A percentile compares a stretch with the other conserved stretches of the same genome.
phyloP scores from a whole-genome alignment of 495 filamentous ascomycete genomes.

The Durotheca rogersii region DNA sequence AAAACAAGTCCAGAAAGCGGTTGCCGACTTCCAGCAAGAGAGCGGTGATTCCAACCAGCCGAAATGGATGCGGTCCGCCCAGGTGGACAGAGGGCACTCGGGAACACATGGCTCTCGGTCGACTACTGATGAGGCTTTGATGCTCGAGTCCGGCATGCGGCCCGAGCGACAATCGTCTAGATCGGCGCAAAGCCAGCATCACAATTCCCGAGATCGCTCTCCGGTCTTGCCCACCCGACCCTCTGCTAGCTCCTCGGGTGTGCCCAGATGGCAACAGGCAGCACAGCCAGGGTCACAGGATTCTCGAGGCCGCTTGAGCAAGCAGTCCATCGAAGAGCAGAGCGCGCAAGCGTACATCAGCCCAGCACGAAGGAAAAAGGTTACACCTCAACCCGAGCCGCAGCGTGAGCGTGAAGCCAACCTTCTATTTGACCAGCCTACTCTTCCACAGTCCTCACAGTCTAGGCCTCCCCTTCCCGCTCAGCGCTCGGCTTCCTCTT shows the following conservation, averaged over 20 bases:
- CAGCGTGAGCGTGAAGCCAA: constrained; percentile 55
- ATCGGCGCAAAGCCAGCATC: constrained; percentile 25
- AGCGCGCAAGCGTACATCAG: constrained; percentile 84
- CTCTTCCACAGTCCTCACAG: constrained; percentile 17
- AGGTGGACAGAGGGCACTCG: constrained; percentile 39
- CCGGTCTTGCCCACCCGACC: constrained; percentile 43
- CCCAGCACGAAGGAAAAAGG: constrained; percentile 76
- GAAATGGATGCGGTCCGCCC: constrained; percentile 86
- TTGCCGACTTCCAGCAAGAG: constrained; percentile 80
- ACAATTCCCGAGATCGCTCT: constrained; percentile 45
- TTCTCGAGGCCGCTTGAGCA: constrained; percentile 62
- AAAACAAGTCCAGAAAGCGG: constrained; percentile 92
- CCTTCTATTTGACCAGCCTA: constrained; percentile 54
- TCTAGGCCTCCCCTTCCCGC: constrained; percentile 20
- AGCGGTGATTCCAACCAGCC: constrained; percentile 76
- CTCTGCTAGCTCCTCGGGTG: constrained; percentile 19
- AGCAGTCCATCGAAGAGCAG: constrained; percentile 77
- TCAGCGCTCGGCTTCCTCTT: constrained; percentile 22
- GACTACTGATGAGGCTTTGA: constrained; percentile 83
- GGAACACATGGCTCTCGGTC: constrained; percentile 27
- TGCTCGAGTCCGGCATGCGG: constrained; percentile 71
- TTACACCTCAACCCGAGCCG: constrained; percentile 47
- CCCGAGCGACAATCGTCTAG: constrained; percentile 45
- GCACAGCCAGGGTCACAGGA: constrained; percentile 45
- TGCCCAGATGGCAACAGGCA: constrained; percentile 51